Percentiles rank a stretch among this genome's conserved stretches.
Evolutionary conservation across 768 basidiomycete species (phyloP).

Genomic region (Austroboletus eburneus): DNA sequence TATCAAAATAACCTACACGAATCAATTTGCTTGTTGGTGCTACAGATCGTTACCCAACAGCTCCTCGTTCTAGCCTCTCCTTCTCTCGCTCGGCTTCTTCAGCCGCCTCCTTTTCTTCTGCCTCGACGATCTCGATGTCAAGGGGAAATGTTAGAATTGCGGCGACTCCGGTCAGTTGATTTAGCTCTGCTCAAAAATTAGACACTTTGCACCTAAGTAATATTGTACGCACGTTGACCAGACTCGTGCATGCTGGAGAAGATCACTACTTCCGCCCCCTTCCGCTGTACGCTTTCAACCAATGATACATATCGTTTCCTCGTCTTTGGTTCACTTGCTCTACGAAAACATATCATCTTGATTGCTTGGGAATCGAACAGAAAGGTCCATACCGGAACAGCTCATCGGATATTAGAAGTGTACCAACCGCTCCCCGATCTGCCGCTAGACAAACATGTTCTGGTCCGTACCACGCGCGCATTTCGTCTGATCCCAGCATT

Average conservation of each 20-base stretch:
- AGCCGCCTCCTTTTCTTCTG: conserved; percentile 77
- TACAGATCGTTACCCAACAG: conserved; percentile 2
- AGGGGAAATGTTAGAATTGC: conserved; percentile 95
- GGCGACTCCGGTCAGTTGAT: conserved; percentile 91
- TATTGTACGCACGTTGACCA: conserved; percentile 75
- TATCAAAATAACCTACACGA: conserved; percentile 10
- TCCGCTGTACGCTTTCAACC: conserved; percentile 83
- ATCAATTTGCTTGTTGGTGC: background rate
- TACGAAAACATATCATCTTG: conserved; percentile 27
- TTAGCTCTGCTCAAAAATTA: conserved; percentile 63
- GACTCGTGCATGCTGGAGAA: conserved; percentile 99
- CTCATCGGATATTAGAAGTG: conserved; percentile 90
- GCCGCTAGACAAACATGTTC: conserved; percentile 90
- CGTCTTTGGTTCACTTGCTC: conserved; percentile 72
- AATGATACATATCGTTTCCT: conserved; percentile 83
- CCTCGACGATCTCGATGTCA: conserved; percentile 92
- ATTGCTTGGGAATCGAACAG: background rate
- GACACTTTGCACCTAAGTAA: background rate
- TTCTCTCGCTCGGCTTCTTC: conserved; percentile 35
- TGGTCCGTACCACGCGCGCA: conserved; percentile 98
- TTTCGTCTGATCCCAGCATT: conserved; percentile 91
- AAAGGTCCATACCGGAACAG: conserved; percentile 69
- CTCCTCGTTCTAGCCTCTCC: conserved; percentile 10
- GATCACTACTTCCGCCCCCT: conserved; percentile 90
- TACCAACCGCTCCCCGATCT: conserved; percentile 90